phyloP scores from a whole-genome alignment of 2,329 filamentous ascomycete species.

The Arachnomyces sp. region DNA sequence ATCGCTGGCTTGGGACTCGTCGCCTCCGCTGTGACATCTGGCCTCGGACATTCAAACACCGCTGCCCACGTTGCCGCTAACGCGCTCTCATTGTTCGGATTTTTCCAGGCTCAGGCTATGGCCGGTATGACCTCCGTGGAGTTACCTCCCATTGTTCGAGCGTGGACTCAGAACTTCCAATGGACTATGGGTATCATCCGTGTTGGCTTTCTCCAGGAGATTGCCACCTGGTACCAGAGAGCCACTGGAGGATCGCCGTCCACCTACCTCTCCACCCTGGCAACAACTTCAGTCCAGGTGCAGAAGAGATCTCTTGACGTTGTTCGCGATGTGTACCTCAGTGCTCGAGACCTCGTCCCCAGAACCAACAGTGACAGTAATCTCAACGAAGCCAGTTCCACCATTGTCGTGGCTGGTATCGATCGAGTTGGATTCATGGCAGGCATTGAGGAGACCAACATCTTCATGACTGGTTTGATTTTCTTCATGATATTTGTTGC shows the following conservation, averaged over 20 bases:
- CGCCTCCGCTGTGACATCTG: slow-evolving; percentile 80
- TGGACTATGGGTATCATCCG: slow-evolving; percentile 97
- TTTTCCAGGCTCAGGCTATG: slow-evolving; percentile 91
- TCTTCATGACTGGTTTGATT: slow-evolving; percentile 83
- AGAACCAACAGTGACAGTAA: slow-evolving; percentile 44
- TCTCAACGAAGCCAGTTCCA: slow-evolving; percentile 41
- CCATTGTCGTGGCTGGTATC: slow-evolving; percentile 64
- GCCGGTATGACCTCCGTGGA: slow-evolving; percentile 73
- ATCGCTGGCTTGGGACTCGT: slow-evolving; percentile 77
- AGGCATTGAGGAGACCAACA: slow-evolving; percentile 78
- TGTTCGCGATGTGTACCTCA: slow-evolving; percentile 17
- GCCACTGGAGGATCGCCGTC: slow-evolving; percentile 81
- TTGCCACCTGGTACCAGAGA: slow-evolving; percentile 93
- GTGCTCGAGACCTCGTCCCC: slow-evolving; percentile 42
- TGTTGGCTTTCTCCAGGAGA: slow-evolving; percentile 74
- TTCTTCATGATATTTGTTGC: slow-evolving; percentile 83
- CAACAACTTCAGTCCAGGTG: slow-evolving; percentile 72
- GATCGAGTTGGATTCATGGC: slow-evolving; percentile 81
- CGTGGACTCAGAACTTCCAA: slow-evolving; percentile 96
- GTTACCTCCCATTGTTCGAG: slow-evolving; percentile 76
- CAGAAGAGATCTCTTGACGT: slow-evolving; percentile 54
- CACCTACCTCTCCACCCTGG: slow-evolving; percentile 65
- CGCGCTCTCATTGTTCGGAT: slow-evolving; percentile 84
- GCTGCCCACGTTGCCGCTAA: slow-evolving; percentile 91
- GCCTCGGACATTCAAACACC: slow-evolving; percentile 84